Base-by-base conservation (phyloP, 208 protist species). In the Trypanosoma platydactyli region DNA sequence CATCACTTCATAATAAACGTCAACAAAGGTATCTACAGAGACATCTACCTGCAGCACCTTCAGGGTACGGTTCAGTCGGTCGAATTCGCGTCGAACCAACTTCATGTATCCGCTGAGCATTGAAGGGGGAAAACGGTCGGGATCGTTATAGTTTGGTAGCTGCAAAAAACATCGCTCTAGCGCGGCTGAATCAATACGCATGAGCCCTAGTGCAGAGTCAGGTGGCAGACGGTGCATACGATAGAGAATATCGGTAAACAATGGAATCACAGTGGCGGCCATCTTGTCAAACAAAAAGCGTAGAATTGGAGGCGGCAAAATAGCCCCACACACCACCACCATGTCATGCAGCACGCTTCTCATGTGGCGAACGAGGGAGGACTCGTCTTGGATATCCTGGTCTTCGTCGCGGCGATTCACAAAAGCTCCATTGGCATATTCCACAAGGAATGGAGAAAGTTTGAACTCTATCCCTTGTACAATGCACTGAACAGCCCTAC, bases 101-200 rank as follows among this genome's bases (percentile, higher is more conserved):
- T 80, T 85, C 61, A 83, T 86, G 71, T 95, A 95, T 24, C 79
- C 76, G 9, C 79, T 81, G 25, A 95, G 66, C 27, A 72, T 51
- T 30, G 75, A 62, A 5, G 83, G 56, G 22, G 68, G 25, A 64
- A 88, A 92, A 49, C 85, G 85, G 15, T 81, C 63, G 0, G 90
- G 87, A 68, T 92, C 84, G 71, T 92, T 92, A 74, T 91, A 92
- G 76, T 93, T 93, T 42, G 90, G 90, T 45, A 94, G 71, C 71
- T 92, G 79, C 61, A 95, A 71, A 60, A 95, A 89, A 12, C 62
- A 79, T 58, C 83, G 80, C 64, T 95, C 85, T 35, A 95, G 64
- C 41, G 86, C 83, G 9, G 83, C 79, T 7, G 86, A 77, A 64
- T 95, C 90, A 33, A 93, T 76, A 9, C 87, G 81, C 81, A 94